phyloP scores from a whole-genome alignment of 176 grass and related monocot species.

The Coix lacrymajobi region DNA sequence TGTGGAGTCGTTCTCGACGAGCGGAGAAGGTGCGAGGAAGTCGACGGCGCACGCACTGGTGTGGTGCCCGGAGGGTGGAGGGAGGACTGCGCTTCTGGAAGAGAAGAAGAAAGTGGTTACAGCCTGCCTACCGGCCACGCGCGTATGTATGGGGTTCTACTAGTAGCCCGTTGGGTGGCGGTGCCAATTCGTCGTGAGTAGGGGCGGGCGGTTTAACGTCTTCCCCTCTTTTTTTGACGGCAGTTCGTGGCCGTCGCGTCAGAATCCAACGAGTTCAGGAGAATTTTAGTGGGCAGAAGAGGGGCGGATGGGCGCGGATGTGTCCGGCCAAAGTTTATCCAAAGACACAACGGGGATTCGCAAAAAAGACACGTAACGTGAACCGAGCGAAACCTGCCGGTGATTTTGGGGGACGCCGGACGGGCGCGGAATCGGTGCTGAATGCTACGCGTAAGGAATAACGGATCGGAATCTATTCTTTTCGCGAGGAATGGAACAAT shows the following conservation, averaged over 20 bases:
- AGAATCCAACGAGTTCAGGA: neutral
- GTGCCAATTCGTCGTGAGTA: neutral
- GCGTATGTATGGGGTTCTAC: neutral
- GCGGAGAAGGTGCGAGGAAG: conserved; percentile 35
- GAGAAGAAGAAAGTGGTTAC: neutral
- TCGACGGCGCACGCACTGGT: neutral
- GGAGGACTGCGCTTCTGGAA: neutral
- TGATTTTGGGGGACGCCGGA: neutral
- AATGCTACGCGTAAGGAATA: neutral
- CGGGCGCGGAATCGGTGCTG: neutral
- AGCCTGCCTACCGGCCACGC: neutral
- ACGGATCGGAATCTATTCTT: neutral
- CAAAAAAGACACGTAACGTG: neutral
- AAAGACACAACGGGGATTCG: too few relatives aligned
- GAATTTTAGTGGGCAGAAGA: neutral
- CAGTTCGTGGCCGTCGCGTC: neutral
- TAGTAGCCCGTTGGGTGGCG: neutral
- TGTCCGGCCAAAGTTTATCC: neutral
- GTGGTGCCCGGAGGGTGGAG: neutral
- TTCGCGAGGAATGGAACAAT: neutral
- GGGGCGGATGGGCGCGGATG: too few relatives aligned
- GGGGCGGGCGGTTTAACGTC: neutral
- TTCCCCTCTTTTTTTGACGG: neutral
- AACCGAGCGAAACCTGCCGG: neutral
- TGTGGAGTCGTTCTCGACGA: conserved; percentile 6